Evolutionary conservation across 1,139 yeast species (phyloP), one percentile per base, ranked within the genome.

Genomic region (Chernovozyma sophiae-reginae): DNA sequence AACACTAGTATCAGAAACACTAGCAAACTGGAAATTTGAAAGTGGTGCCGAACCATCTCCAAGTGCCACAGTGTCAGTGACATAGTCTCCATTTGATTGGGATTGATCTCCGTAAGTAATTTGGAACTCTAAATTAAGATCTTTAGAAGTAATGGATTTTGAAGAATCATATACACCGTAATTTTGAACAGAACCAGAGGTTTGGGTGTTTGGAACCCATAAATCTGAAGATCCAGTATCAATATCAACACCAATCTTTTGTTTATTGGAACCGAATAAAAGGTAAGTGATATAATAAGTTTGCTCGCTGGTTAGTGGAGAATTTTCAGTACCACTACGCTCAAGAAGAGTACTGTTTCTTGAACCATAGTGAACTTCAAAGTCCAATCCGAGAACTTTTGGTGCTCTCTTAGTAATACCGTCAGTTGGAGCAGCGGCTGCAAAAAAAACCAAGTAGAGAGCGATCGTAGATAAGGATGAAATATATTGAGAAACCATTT

Each of bases 71-170:
- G 44, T 47, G 43, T 68, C 77, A 25, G 52, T 49, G 19, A 69
- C 74, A 74, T 68, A 66, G 34, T 59, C 51, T 30, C 86, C 86
- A 11, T 51, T 47, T 2, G 83, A 51, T 13, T 54, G 50, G 47
- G 41, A 30, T 1, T 35, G 36, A 29, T 45, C 51, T 2, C 35
- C 47, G 30, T 48, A 49, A 2, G 4, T 4, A 17, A 39, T 43
- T 4, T 17, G 20, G 13, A 47, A 43, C 1, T 15, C 8, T 8
- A 27, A 12, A 16, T 23, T 24, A 2, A 30, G 5, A 17, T 38
- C 33, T n/a, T 30, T 25, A 12, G 32, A 32, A 16, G 43, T 36
- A 22, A 38, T 32, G 12, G 52, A 46, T 16, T 17, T 23, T 5
- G 31, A 14, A 11, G 44, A 34, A 27, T 42, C 36, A 18, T 28